A percentile compares a stretch with the other conserved stretches of the same genome.
Evolutionary conservation across 208 protist genomes (phyloP).

Genomic region (Leishmania amazonensis): DNA sequence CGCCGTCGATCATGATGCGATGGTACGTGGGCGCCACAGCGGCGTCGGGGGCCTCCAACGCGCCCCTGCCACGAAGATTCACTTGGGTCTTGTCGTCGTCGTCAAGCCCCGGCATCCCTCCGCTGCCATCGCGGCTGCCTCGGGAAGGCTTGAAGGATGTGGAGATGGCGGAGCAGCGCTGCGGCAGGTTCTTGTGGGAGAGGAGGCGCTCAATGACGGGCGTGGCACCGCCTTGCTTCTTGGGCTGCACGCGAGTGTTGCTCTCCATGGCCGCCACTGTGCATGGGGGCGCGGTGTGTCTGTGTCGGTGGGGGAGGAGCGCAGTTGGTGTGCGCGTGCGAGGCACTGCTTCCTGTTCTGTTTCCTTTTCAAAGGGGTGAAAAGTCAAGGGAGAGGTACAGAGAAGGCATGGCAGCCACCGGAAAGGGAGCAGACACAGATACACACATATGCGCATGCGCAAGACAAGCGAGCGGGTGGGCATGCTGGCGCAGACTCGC

Average conservation of each 20-base stretch:
- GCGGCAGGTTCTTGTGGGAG: constrained; percentile 2
- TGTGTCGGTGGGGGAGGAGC: not conserved
- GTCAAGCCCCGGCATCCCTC: no score
- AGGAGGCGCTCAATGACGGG: constrained; percentile 26
- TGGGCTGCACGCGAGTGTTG: constrained; percentile 8
- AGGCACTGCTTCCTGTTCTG: not conserved
- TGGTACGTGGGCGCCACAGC: constrained; percentile 47
- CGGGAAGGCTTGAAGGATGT: constrained; percentile 13
- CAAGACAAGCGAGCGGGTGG: not conserved
- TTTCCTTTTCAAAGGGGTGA: not conserved
- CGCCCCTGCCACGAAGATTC: not conserved
- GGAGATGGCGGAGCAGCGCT: constrained; percentile 18
- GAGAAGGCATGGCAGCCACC: not conserved
- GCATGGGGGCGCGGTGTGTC: not conserved
- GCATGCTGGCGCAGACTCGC: not conserved
- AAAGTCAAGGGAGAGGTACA: not conserved
- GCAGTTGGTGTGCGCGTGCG: not conserved
- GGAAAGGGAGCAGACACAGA: not conserved
- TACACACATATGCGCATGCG: not conserved
- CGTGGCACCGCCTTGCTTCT: constrained; percentile 21
- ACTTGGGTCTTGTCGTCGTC: not conserved
- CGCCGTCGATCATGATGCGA: constrained; percentile 79
- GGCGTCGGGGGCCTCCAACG: constrained; percentile 1
- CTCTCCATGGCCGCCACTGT: constrained; percentile 12
- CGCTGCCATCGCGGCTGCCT: not conserved